These are phyloP conservation scores for Schoenoplectus tabernaemontani DNA, from an alignment of 202 grass and related monocot species.

Conservation along the genomic window DNA sequence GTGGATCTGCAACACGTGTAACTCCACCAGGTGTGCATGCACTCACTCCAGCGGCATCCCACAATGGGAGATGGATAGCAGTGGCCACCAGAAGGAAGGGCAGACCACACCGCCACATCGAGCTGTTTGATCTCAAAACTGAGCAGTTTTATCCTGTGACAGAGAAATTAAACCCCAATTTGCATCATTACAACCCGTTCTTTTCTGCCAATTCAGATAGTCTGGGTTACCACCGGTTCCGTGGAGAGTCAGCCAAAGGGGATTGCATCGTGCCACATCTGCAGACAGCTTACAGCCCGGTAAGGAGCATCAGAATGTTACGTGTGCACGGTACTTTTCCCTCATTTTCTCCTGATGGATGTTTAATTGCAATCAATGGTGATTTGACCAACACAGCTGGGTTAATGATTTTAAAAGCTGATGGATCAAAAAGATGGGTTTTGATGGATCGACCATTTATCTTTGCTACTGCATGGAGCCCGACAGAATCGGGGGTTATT, in stretches of 20 bases:
- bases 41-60: constrained; percentile 60
- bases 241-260: constrained; percentile 31
- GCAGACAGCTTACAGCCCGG: constrained; percentile 49
- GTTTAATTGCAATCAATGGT: constrained; percentile 58
- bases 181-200: constrained; percentile 95
- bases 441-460: constrained; percentile 33
- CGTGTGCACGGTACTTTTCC: constrained; percentile 70
- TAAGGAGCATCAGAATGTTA: constrained; percentile 43
- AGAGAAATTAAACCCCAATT: constrained; percentile 41
- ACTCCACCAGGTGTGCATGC: constrained; percentile 69
- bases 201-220: constrained; percentile 43
- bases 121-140: constrained; percentile 72
- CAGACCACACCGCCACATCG: constrained; percentile 45
- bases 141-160: constrained; percentile 43
- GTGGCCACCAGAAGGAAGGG: constrained; percentile 70
- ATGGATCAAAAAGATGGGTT: constrained; percentile 60
- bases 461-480: constrained; percentile 79
- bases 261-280: constrained; percentile 45
- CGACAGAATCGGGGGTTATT: constrained; percentile 44
- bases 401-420: constrained; percentile 35
- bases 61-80: constrained; percentile 32
- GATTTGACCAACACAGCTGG: constrained; percentile 57
- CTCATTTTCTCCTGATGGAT: constrained; percentile 63
- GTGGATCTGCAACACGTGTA: constrained; percentile 38
- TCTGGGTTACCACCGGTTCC: constrained; percentile 88